These are phyloP conservation scores for Boletus sp. DNA, from an alignment of 768 basidiomycete genomes.

Conservation along the genomic window DNA sequence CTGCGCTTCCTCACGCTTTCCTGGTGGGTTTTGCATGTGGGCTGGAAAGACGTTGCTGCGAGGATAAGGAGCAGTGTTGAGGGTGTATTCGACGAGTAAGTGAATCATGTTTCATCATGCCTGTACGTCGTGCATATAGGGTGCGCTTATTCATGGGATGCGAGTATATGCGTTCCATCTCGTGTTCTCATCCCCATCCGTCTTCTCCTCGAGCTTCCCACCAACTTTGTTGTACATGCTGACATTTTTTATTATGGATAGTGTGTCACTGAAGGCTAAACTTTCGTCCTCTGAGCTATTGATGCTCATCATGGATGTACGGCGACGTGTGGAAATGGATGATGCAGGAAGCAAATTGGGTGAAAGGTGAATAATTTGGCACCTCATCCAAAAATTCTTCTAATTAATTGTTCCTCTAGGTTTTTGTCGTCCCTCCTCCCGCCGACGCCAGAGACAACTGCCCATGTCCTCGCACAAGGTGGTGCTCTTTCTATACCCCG, in stretches of 20 bases:
- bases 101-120: slow-evolving; percentile 8
- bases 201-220: not conserved
- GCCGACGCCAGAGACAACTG: slow-evolving; percentile 65
- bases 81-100: slow-evolving; percentile 82
- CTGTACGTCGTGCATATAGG: not conserved
- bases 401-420: slow-evolving; percentile 7
- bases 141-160: not conserved
- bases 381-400: not conserved
- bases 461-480: slow-evolving; percentile 67
- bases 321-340: slow-evolving; percentile 74
- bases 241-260: slow-evolving; percentile 29
- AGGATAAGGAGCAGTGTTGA: slow-evolving; percentile 74
- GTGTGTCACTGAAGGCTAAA: slow-evolving; percentile 81
- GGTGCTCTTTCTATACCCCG: slow-evolving; percentile 36
- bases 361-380: slow-evolving; percentile 12
- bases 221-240: slow-evolving; percentile 1
- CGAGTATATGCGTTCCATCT: not conserved
- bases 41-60: slow-evolving; percentile 83
- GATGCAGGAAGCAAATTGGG: slow-evolving; percentile 35
- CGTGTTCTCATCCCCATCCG: too few species aligned
- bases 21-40: slow-evolving; percentile 92
- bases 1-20: slow-evolving; percentile 79
- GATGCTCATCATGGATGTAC: slow-evolving; percentile 66
- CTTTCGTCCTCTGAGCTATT: slow-evolving; percentile 70
- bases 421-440: slow-evolving; percentile 77